Evolutionary conservation across 2,329 filamentous ascomycete genomes (phyloP).

Genomic region (Penicillium sp.): DNA sequence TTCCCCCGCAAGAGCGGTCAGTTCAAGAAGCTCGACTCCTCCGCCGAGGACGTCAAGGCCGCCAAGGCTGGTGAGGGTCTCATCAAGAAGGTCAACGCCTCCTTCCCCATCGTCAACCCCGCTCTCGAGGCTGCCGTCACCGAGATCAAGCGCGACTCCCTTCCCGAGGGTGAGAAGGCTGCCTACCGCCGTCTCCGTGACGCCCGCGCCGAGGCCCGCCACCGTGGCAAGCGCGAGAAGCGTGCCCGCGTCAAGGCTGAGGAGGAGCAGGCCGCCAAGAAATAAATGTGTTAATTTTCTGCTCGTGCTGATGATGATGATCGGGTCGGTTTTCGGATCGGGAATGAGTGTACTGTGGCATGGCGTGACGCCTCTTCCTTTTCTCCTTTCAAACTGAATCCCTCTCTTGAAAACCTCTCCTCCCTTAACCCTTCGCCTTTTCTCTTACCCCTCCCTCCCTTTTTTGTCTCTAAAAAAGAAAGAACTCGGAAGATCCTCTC

Average conservation of each 20-base stretch:
- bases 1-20: slow-evolving; percentile 94
- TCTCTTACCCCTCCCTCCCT: slow-evolving; percentile 2
- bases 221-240: slow-evolving; percentile 85
- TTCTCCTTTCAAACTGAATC: slow-evolving; percentile 21
- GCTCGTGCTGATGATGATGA: slow-evolving; percentile 34
- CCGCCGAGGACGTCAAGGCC: slow-evolving; percentile 73
- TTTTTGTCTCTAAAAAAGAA: slow-evolving; percentile 30
- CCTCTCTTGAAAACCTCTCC: slow-evolving; percentile 13
- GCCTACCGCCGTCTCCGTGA: slow-evolving; percentile 83
- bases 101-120: slow-evolving; percentile 68
- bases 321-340: slow-evolving; percentile 34
- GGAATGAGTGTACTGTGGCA: slow-evolving; percentile 33
- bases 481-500: slow-evolving; percentile 33
- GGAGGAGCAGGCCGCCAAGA: slow-evolving; percentile 53
- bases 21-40: slow-evolving; percentile 85
- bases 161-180: slow-evolving; percentile 74
- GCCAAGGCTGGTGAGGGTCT: slow-evolving; percentile 55
- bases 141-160: slow-evolving; percentile 75
- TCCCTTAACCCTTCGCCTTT: slow-evolving; percentile 12
- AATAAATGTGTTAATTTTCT: slow-evolving; percentile 41
- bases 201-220: slow-evolving; percentile 74
- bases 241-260: slow-evolving; percentile 75
- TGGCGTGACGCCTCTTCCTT: slow-evolving; percentile 33
- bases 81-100: slow-evolving; percentile 49
- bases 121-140: slow-evolving; percentile 53